phyloP scores from a whole-genome alignment of 106 monocot species.

The Dendrobium chrysotoxum region DNA sequence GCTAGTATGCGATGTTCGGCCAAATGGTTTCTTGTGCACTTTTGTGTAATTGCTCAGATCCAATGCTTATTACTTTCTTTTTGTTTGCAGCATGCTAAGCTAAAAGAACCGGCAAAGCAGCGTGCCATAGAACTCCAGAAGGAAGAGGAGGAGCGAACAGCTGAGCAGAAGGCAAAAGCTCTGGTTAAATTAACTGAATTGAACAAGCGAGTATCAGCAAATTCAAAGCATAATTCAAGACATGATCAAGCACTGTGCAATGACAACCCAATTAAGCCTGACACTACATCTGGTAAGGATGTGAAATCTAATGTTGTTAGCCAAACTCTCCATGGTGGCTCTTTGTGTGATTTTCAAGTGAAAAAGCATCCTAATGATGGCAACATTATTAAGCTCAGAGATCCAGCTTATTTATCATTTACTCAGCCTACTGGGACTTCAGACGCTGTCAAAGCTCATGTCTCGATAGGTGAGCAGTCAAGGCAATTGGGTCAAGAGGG shows the following conservation, averaged over 20 bases:
- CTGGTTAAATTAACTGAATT: constrained; percentile 91
- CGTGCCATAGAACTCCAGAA: constrained; percentile 64
- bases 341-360: background rate
- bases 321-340: background rate
- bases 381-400: background rate
- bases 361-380: constrained; percentile 10
- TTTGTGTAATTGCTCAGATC: background rate
- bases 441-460: background rate
- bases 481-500: constrained; percentile 2
- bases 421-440: background rate
- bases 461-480: background rate
- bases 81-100: constrained; percentile 42
- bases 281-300: background rate
- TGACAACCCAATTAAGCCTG: constrained; percentile 9
- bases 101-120: constrained; percentile 68
- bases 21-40: background rate
- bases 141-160: constrained; percentile 79
- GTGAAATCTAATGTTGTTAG: background rate
- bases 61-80: background rate
- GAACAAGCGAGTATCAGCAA: constrained; percentile 47
- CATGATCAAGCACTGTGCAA: constrained; percentile 7
- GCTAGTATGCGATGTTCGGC: too few species aligned
- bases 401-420: background rate
- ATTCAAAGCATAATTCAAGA: constrained; percentile 13
- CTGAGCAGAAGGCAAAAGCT: constrained; percentile 85